These are phyloP conservation scores for Solioccasus polychromus DNA, from an alignment of 768 basidiomycete species.

Conservation along the genomic window DNA sequence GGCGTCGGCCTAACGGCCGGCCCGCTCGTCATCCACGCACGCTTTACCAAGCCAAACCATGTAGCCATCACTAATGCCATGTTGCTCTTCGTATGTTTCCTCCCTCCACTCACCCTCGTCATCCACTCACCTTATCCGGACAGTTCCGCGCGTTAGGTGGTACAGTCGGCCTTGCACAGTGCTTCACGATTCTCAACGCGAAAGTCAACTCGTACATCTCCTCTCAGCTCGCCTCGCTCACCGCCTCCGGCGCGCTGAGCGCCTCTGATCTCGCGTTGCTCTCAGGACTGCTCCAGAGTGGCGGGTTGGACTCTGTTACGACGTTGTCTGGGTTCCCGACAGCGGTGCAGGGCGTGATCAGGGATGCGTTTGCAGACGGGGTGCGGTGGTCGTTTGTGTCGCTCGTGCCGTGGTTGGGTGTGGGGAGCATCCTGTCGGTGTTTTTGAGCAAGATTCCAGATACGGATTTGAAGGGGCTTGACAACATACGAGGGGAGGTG, in stretches of 20 bases:
- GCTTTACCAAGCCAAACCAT: constrained; percentile 42
- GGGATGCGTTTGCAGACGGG: constrained; percentile 41
- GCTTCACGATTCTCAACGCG: constrained; percentile 44
- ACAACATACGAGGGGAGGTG: too few species aligned
- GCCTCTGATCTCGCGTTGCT: constrained; percentile 28
- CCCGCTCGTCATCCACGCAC: constrained; percentile 42
- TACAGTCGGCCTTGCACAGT: constrained; percentile 52
- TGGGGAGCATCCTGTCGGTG: constrained; percentile 34
- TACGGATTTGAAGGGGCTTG: constrained; percentile 6
- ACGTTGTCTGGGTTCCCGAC: constrained; percentile 37
- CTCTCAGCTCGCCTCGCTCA: constrained; percentile 14
- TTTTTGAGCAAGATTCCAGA: constrained; percentile 40
- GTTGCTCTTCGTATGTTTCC: constrained; percentile 41
- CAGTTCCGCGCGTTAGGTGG: constrained; percentile 52
- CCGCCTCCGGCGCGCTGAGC: constrained; percentile 32
- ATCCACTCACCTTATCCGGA: background rate
- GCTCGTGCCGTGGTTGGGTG: constrained; percentile 45
- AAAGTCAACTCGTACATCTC: constrained; percentile 38
- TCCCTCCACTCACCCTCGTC: background rate
- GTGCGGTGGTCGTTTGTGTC: constrained; percentile 45
- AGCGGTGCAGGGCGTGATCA: constrained; percentile 33
- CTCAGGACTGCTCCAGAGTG: constrained; percentile 17
- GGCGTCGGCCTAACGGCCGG: constrained; percentile 42
- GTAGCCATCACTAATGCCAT: constrained; percentile 44
- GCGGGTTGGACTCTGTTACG: constrained; percentile 34